Evolutionary conservation across 2,329 filamentous ascomycete species (phyloP).

Genomic region (Alternaria atra): DNA sequence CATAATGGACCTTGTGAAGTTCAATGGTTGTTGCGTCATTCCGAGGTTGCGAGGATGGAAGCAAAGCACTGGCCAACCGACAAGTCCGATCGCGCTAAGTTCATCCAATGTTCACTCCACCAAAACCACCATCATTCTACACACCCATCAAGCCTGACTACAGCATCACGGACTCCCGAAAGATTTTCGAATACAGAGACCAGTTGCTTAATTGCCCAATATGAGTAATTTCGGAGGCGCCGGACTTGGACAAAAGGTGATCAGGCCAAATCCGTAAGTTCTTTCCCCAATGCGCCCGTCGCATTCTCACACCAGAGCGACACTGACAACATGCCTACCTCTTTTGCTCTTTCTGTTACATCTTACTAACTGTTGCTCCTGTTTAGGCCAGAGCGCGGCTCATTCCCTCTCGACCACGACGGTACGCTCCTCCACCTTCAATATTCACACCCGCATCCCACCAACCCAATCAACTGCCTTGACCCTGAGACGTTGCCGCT

Average conservation of each 20-base stretch:
- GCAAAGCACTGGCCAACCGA: constrained; percentile 30
- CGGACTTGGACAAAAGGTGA: constrained; percentile 69
- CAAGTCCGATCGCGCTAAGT: constrained; percentile 21
- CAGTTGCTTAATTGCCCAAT: neutral
- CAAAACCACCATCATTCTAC: constrained; percentile 5
- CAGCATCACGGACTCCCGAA: neutral
- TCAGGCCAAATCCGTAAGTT: constrained; percentile 75
- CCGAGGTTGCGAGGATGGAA: constrained; percentile 21
- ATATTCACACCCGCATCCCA: constrained; percentile 67
- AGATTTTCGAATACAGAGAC: accelerated
- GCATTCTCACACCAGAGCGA: neutral
- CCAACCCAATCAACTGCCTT: neutral
- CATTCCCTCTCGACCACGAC: constrained; percentile 96
- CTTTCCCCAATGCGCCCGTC: constrained; percentile 1
- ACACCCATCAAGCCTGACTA: constrained; percentile 10
- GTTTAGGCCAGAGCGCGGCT: constrained; percentile 85
- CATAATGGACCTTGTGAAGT: no score
- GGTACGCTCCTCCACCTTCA: constrained; percentile 56
- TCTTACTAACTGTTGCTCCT: constrained; percentile 14
- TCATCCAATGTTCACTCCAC: constrained; percentile 41
- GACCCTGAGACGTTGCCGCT: constrained; percentile 1
- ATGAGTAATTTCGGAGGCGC: constrained; percentile 76
- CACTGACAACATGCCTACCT: neutral
- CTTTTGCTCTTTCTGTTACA: accelerated
- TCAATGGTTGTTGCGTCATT: constrained; percentile 21